Percentiles rank a stretch among this genome's conserved stretches.
Evolutionary conservation across 2,329 filamentous ascomycete genomes (phyloP).

Genomic region (Aspergillus arachidicola): DNA sequence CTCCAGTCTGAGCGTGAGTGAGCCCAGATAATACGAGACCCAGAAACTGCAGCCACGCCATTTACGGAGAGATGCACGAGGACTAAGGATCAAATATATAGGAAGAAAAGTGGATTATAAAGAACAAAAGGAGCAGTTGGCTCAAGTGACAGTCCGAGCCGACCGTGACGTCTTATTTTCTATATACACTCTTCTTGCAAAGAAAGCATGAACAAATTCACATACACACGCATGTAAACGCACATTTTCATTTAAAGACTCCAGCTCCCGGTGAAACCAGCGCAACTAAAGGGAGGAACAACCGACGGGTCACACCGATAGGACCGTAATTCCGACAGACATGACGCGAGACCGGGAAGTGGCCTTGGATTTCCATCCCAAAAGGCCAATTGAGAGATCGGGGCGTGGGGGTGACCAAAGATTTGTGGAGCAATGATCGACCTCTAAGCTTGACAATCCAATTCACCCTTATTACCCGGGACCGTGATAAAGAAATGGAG

Average conservation of each 20-base stretch:
- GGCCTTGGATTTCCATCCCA: neutral
- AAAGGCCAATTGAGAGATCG: neutral
- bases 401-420: neutral
- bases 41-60: slow-evolving; percentile 1
- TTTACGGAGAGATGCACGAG: neutral
- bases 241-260: neutral
- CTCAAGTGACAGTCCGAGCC: neutral
- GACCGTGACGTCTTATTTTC: neutral
- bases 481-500: neutral
- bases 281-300: neutral
- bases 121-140: neutral
- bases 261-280: neutral
- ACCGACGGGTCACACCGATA: neutral
- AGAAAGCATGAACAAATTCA: neutral
- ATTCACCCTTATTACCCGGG: neutral
- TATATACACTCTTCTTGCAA: neutral
- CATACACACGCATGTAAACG: neutral
- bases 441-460: neutral
- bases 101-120: neutral
- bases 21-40: slow-evolving; percentile 12
- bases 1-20: slow-evolving; percentile 28
- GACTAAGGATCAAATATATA: neutral
- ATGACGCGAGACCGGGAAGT: neutral
- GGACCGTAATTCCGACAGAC: neutral
- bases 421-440: neutral